These are phyloP conservation scores for Stephanodiscus triporus DNA, from an alignment of 108 stramenopile genomes.

Conservation along the genomic window DNA sequence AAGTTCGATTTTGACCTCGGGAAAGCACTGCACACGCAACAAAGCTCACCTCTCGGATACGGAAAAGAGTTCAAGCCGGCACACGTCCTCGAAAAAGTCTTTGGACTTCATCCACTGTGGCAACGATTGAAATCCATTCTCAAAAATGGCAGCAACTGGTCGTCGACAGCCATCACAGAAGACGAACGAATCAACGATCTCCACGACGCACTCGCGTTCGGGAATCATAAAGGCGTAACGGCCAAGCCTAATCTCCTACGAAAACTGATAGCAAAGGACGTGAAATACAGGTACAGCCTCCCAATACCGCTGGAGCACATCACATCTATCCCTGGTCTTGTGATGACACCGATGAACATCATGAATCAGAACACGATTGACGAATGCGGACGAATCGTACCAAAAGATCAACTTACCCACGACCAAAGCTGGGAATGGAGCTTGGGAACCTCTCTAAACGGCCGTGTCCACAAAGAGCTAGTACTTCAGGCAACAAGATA, in stretches of 20 bases:
- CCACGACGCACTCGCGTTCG: too few relatives aligned
- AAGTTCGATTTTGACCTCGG: neutral
- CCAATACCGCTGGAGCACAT: too few relatives aligned
- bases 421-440: too few relatives aligned
- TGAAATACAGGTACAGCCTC: neutral
- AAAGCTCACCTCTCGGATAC: neutral
- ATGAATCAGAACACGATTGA: too few relatives aligned
- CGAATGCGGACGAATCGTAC: too few relatives aligned
- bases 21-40: neutral
- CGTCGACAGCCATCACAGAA: neutral
- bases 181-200: neutral
- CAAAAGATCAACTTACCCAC: too few relatives aligned
- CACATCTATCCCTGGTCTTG: too few relatives aligned
- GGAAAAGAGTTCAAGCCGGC: neutral
- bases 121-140: too few relatives aligned
- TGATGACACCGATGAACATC: too few relatives aligned
- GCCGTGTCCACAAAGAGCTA: neutral
- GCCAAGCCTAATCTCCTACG: neutral
- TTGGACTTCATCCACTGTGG: neutral
- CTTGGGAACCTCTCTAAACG: neutral
- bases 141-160: neutral
- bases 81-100: neutral
- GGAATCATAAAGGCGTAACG: neutral
- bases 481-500: too few relatives aligned
- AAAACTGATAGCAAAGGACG: too few relatives aligned